phyloP scores from a whole-genome alignment of 2,329 filamentous ascomycete genomes.

The Hymenoscyphus repandus region DNA sequence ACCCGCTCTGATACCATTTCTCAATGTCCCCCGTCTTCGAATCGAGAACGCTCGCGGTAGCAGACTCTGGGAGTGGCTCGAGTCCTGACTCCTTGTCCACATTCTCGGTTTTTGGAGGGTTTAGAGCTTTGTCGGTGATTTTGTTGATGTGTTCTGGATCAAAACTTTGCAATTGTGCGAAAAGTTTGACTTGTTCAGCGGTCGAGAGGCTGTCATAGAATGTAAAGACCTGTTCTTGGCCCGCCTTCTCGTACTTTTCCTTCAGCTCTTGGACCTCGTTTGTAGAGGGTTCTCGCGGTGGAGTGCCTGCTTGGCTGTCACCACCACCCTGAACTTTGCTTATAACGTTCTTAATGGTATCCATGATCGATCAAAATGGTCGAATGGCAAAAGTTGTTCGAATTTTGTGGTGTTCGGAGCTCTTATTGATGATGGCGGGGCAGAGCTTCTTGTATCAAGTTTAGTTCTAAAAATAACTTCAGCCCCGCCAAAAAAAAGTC shows the following conservation, averaged over 20 bases:
- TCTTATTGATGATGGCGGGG: too few species aligned
- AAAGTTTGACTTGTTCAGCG: slow-evolving; percentile 72
- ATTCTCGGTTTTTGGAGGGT: slow-evolving; percentile 59
- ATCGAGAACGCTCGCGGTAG: slow-evolving; percentile 87
- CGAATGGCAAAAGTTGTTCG: background rate
- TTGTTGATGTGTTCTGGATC: slow-evolving; percentile 84
- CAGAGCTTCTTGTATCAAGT: too few species aligned
- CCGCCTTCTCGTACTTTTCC: slow-evolving; percentile 67
- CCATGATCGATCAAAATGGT: slow-evolving; percentile 19
- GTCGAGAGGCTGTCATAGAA: slow-evolving; percentile 78
- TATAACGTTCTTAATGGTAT: slow-evolving; percentile 41
- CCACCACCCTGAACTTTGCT: slow-evolving; percentile 39
- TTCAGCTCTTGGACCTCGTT: slow-evolving; percentile 48
- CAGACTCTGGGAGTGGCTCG: slow-evolving; percentile 82
- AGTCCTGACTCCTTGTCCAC: slow-evolving; percentile 40
- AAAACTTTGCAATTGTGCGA: slow-evolving; percentile 74
- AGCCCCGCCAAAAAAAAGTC: too few species aligned
- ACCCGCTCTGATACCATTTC: slow-evolving; percentile 72
- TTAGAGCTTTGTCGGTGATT: slow-evolving; percentile 75
- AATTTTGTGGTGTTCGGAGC: background rate
- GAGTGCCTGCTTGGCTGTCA: slow-evolving; percentile 20
- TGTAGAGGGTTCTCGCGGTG: slow-evolving; percentile 32
- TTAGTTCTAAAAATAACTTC: too few species aligned
- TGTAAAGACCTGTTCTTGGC: slow-evolving; percentile 76
- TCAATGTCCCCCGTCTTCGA: slow-evolving; percentile 72